phyloP scores from a whole-genome alignment of 371 early-diverging fungal species.

The Smittium culicis region DNA sequence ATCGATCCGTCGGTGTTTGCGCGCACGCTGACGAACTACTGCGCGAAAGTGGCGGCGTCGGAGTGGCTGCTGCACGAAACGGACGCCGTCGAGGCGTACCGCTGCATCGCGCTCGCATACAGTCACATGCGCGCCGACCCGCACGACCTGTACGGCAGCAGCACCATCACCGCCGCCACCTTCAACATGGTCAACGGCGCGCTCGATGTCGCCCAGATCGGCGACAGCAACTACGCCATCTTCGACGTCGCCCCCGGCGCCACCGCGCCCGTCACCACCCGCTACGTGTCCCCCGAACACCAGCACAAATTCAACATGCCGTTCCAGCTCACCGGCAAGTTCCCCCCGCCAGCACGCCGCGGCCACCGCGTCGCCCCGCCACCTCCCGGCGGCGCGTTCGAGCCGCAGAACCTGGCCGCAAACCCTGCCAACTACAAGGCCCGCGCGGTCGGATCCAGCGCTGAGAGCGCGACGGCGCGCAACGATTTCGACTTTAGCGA shows the following conservation, averaged over 20 bases:
- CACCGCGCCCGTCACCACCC: background rate
- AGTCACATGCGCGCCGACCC: conserved; percentile 21
- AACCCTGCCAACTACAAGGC: background rate
- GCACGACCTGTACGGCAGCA: conserved; percentile 23
- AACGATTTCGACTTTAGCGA: background rate
- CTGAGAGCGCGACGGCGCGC: background rate
- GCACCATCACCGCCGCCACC: conserved; percentile 19
- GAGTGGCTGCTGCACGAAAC: conserved; percentile 25
- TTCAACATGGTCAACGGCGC: conserved; percentile 22
- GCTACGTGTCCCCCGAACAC: conserved; percentile 20
- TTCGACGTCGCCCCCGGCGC: conserved; percentile 6
- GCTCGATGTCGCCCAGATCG: conserved; percentile 25
- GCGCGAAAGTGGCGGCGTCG: conserved; percentile 13
- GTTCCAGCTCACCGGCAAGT: conserved; percentile 27
- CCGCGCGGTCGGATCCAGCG: background rate
- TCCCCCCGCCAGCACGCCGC: conserved; percentile 13
- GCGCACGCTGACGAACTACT: conserved; percentile 28
- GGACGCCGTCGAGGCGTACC: conserved; percentile 26
- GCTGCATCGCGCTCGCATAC: conserved; percentile 23
- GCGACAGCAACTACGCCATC: conserved; percentile 27
- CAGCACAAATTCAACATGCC: conserved; percentile 34
- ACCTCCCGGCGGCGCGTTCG: background rate
- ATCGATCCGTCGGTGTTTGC: conserved; percentile 31
- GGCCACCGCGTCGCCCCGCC: background rate
- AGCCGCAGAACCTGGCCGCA: background rate